A percentile compares a stretch with the other conserved stretches of the same genome.
Evolutionary conservation across 2,329 filamentous ascomycete genomes (phyloP).

Genomic region (Hypoxylon sp.): DNA sequence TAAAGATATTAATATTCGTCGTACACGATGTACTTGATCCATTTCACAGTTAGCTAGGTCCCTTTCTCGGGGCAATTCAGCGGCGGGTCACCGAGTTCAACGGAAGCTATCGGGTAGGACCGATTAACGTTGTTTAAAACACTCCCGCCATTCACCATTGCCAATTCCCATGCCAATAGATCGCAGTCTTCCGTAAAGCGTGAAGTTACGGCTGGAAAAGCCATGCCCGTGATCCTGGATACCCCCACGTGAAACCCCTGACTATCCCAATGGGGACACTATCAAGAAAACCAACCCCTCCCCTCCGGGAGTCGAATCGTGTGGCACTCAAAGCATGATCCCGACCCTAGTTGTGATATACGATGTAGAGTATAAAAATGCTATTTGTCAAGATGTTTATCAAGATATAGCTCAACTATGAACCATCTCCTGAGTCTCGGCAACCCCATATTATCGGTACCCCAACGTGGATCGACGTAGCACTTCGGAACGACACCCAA

Average conservation of each 20-base stretch:
- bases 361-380: slow-evolving; percentile 1
- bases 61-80: no score
- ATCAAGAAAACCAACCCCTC: background rate
- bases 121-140: no score
- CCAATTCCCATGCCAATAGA: background rate
- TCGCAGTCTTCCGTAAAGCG: no score
- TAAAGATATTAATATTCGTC: background rate
- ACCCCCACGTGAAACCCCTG: slow-evolving; percentile 16
- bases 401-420: slow-evolving; percentile 10
- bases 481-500: slow-evolving; percentile 18
- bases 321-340: slow-evolving; percentile 12
- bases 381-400: slow-evolving; percentile 8
- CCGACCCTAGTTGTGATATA: background rate
- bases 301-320: background rate
- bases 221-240: slow-evolving; percentile 1
- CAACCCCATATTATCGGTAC: slow-evolving; percentile 25
- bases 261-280: background rate
- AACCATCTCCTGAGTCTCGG: background rate
- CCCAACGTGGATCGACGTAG: slow-evolving; percentile 28
- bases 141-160: background rate
- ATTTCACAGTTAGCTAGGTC: background rate
- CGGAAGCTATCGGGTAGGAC: no score
- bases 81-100: no score
- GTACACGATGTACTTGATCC: no score
- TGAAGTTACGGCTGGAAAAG: background rate